Base-by-base conservation (phyloP, 371 early-diverging fungal genomes). In the Dinochytrium kinnereticum region DNA sequence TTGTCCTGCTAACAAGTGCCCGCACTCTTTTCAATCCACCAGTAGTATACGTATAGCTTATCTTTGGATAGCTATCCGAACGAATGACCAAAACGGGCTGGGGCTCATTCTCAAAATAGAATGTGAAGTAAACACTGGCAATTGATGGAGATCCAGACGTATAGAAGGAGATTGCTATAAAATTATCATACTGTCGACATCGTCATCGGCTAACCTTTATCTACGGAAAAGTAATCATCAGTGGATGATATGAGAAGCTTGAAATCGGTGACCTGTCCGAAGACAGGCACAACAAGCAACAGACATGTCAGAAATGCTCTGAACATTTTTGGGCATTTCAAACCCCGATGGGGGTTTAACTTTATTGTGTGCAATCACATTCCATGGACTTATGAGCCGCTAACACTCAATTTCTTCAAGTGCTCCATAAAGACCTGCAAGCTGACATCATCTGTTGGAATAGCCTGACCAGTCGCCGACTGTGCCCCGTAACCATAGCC, bases 361-460 rank as follows among this genome's bases (percentile, higher is more conserved):
- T n/a, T n/a, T n/a, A n/a, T n/a, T n/a, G n/a, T n/a, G n/a, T n/a
- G n/a, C n/a, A n/a, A n/a, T n/a, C n/a, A n/a, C n/a, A n/a, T n/a
- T n/a, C n/a, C n/a, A n/a, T n/a, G n/a, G n/a, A n/a, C n/a, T 61
- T 24, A 61, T 10, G 61, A 28, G 3, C 81, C 81, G 34, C 78
- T 69, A 1, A 92, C 92, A 24, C 88, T 78, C 44, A 92, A 80
- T 68, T 96, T 96, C 84, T 94, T 98, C 75, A 98, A 82, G 77
- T 96, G 96, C 70, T 95, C 94, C 93, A 97, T 93, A 82, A 99
- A 99, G 72, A 96, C 95, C 86, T 96, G 97, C 81, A 99, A 80
- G 57, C 92, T 93, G 74, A 99, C 99, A 84, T 99, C 99, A 73
- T 99, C 99, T 15, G 99, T 99, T 69, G 98, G 91, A 67, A 99